phyloP scores from a whole-genome alignment of 345 rosid genomes.

The Lumnitzera racemosa region DNA sequence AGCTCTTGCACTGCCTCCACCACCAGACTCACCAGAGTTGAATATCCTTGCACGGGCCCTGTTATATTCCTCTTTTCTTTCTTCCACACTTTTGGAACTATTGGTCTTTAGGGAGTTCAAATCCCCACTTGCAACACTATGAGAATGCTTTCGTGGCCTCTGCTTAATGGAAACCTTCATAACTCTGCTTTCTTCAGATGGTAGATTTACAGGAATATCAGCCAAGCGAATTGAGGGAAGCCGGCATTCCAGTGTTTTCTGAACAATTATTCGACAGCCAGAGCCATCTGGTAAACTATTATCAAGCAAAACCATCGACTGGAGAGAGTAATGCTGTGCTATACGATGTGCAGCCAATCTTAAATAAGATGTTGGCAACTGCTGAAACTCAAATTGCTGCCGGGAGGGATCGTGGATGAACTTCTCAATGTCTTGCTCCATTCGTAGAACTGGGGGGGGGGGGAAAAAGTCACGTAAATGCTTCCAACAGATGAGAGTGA shows the following conservation, averaged over 20 bases:
- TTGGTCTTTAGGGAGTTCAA: slow-evolving; percentile 40
- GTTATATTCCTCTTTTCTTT: slow-evolving; percentile 80
- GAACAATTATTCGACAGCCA: slow-evolving; percentile 59
- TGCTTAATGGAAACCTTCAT: slow-evolving; percentile 70
- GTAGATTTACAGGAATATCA: slow-evolving; percentile 64
- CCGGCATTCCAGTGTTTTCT: slow-evolving; percentile 58
- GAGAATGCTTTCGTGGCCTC: slow-evolving; percentile 55
- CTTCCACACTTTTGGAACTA: slow-evolving; percentile 65
- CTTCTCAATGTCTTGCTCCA: slow-evolving; percentile 79
- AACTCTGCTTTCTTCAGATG: slow-evolving; percentile 41
- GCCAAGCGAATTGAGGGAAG: slow-evolving; percentile 56
- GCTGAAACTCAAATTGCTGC: slow-evolving; percentile 70
- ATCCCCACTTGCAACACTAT: slow-evolving; percentile 17
- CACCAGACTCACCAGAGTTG: slow-evolving; percentile 30
- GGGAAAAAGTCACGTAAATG: slow-evolving; percentile 3
- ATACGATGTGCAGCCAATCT: slow-evolving; percentile 84
- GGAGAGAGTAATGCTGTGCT: slow-evolving; percentile 74
- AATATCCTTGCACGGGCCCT: slow-evolving; percentile 76
- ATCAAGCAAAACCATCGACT: slow-evolving; percentile 75
- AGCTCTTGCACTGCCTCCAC: slow-evolving; percentile 29
- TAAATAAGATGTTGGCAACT: slow-evolving; percentile 71
- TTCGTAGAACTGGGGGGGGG: slow-evolving; percentile 51
- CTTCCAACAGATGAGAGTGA: not conserved
- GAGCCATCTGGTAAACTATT: slow-evolving; percentile 57
- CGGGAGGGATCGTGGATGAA: slow-evolving; percentile 51